Percentiles rank a stretch among this genome's conserved stretches.
These are phyloP conservation scores for Leishmania arabica DNA, from an alignment of 208 protist genomes.

Conservation along the genomic window DNA sequence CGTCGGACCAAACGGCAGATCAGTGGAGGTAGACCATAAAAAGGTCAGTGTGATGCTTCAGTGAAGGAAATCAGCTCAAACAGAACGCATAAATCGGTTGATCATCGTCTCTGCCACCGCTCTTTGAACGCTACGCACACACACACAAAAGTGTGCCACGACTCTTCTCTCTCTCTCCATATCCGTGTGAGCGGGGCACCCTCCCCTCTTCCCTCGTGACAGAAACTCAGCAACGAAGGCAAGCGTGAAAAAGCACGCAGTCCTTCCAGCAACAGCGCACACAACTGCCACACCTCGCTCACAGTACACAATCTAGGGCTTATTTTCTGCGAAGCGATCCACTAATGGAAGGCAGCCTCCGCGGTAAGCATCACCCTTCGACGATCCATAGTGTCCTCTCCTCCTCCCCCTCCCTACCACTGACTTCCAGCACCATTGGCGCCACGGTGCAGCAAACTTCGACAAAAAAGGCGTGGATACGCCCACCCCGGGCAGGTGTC, in stretches of 20 bases:
- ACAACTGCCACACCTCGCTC: neutral
- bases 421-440: neutral
- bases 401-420: too few relatives aligned
- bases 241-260: neutral
- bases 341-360: conserved; percentile 42
- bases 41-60: conserved; percentile 17
- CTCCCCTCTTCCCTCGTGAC: neutral
- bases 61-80: conserved; percentile 30
- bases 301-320: conserved; percentile 37
- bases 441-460: neutral
- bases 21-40: conserved; percentile 16
- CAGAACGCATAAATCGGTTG: conserved; percentile 27
- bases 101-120: conserved; percentile 6
- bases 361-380: conserved; percentile 56
- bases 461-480: neutral
- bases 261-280: neutral
- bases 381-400: neutral
- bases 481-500: neutral
- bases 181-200: neutral
- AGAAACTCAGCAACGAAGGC: neutral
- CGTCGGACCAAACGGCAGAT: neutral
- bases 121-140: neutral
- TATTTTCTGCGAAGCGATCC: conserved; percentile 70
- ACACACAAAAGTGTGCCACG: neutral
- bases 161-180: neutral